Percentiles rank a stretch among this genome's conserved stretches.
These are phyloP conservation scores for Kalaharituber pfeilii DNA, from an alignment of 2,329 filamentous ascomycete genomes.

Conservation along the genomic window DNA sequence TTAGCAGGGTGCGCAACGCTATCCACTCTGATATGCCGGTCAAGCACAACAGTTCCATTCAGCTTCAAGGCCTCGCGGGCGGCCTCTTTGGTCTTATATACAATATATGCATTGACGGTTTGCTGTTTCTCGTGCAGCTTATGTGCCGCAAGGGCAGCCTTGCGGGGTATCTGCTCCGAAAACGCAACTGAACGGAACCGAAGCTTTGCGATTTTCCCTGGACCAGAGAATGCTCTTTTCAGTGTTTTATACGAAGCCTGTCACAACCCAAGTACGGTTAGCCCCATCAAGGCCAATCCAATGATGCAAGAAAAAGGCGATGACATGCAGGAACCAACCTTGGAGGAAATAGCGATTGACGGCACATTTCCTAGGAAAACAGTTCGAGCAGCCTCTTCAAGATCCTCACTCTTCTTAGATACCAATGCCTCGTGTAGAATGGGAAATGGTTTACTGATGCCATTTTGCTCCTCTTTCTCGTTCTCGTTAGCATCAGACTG, in stretches of 20 bases:
- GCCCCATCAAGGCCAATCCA: no score
- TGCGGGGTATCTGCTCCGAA: slow-evolving; percentile 64
- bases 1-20: slow-evolving; percentile 72
- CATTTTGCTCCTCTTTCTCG: slow-evolving; percentile 24
- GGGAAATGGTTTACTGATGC: slow-evolving; percentile 10
- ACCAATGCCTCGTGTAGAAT: slow-evolving; percentile 35
- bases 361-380: slow-evolving; percentile 90
- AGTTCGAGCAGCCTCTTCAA: slow-evolving; percentile 76
- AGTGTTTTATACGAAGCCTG: slow-evolving; percentile 36
- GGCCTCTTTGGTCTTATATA: slow-evolving; percentile 60
- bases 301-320: no score
- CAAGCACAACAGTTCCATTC: slow-evolving; percentile 69
- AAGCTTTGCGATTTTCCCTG: slow-evolving; percentile 55
- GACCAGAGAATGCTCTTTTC: slow-evolving; percentile 18
- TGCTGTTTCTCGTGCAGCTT: slow-evolving; percentile 83
- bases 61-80: slow-evolving; percentile 62
- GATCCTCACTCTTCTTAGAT: slow-evolving; percentile 34
- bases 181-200: slow-evolving; percentile 91
- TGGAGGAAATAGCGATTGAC: slow-evolving; percentile 62
- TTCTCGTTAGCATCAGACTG: slow-evolving; percentile 27
- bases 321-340: slow-evolving; percentile 37
- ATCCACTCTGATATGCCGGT: slow-evolving; percentile 79
- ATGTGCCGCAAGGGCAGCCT: slow-evolving; percentile 84
- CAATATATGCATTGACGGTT: slow-evolving; percentile 84
- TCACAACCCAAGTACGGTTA: slow-evolving; percentile 8